phyloP scores from a whole-genome alignment of 148 eudicot genomes.

The Fagopyrum esculentum region DNA sequence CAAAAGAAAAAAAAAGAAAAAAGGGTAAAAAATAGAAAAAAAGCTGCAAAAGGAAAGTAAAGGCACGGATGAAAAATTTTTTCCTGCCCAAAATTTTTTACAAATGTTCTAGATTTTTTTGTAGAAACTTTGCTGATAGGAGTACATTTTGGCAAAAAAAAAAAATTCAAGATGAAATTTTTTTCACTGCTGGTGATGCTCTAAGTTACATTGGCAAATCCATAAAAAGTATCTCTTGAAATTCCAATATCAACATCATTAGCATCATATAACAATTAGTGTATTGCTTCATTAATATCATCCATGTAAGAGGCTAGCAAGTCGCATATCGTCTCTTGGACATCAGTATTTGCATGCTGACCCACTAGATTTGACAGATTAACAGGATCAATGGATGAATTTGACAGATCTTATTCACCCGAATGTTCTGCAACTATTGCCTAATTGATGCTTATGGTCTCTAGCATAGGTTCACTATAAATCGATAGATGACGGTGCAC shows the following conservation, averaged over 20 bases:
- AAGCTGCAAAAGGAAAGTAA: no score
- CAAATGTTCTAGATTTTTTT: no score
- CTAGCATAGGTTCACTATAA: neutral
- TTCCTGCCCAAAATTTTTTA: no score
- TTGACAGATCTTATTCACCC: slow-evolving; percentile 13
- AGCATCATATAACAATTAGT: slow-evolving; percentile 3
- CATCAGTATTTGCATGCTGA: slow-evolving; percentile 17
- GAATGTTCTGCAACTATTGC: neutral
- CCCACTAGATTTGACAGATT: slow-evolving; percentile 15
- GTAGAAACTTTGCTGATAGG: no score
- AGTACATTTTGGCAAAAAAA: no score
- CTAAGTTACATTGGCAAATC: slow-evolving; percentile 9
- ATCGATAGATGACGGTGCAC: neutral
- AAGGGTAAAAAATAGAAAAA: no score
- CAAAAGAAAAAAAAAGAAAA: no score
- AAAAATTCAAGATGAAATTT: no score
- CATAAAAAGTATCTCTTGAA: slow-evolving; percentile 20
- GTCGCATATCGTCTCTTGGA: slow-evolving; percentile 16
- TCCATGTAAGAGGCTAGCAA: slow-evolving; percentile 22
- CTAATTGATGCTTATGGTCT: neutral
- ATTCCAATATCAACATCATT: slow-evolving; percentile 18
- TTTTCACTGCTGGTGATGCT: no score
- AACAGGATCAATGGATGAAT: slow-evolving; percentile 16
- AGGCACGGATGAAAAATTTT: no score
- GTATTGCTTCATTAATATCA: slow-evolving; percentile 17